Conservation (phyloP, 352 stramenopile genomes). For the Saprolegnia diclina region DNA sequence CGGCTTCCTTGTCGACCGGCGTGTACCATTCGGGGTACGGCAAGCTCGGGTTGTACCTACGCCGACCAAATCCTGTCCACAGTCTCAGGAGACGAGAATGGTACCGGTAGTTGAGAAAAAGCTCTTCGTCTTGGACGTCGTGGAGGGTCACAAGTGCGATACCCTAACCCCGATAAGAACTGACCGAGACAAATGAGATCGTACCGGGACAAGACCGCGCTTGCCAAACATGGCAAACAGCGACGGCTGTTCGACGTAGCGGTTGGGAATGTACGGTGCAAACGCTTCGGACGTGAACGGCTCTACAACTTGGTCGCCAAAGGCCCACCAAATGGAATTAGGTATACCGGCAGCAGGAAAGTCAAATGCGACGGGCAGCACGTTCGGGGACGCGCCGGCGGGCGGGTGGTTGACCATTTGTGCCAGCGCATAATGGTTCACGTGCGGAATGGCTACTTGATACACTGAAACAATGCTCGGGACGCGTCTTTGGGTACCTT, state of each 20-base stretch:
- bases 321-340: neutral
- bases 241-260: conserved; percentile 71
- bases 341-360: conserved; percentile 58
- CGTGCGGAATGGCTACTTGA: conserved; percentile 42
- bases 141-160: conserved; percentile 67
- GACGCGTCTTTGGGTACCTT: conserved; percentile 36
- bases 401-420: conserved; percentile 87
- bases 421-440: conserved; percentile 64
- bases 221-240: conserved; percentile 80
- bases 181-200: neutral
- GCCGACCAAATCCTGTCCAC: neutral
- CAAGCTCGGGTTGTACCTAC: conserved; percentile 73
- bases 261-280: conserved; percentile 73
- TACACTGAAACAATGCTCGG: neutral
- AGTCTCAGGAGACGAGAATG: conserved; percentile 15
- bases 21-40: conserved; percentile 77
- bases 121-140: conserved; percentile 78
- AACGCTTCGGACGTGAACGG: conserved; percentile 57
- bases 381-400: conserved; percentile 54
- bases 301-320: conserved; percentile 32
- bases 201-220: conserved; percentile 76
- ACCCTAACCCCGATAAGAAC: conserved; percentile 34
- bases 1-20: conserved; percentile 66
- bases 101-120: conserved; percentile 80
- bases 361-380: conserved; percentile 76